Conservation (phyloP, 768 basidiomycete genomes). For the Mycena vitilis region DNA sequence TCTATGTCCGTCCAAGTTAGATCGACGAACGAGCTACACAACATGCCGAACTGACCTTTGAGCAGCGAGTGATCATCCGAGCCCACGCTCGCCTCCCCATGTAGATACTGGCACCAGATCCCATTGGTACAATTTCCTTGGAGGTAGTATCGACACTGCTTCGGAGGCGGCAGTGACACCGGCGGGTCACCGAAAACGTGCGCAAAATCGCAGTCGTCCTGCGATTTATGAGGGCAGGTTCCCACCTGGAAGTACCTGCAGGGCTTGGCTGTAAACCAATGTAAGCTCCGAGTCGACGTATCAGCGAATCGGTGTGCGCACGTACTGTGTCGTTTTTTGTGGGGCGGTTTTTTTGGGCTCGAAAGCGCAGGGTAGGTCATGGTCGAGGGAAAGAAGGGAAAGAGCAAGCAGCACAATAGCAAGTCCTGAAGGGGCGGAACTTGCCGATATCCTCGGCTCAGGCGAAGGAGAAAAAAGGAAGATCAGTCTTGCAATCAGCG, state of each 20-base stretch:
- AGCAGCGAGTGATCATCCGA: constrained; percentile 28
- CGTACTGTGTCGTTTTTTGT: constrained; percentile 38
- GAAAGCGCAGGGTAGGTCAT: constrained; percentile 22
- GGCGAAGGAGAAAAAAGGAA: constrained; percentile 16
- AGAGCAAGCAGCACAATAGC: constrained; percentile 21
- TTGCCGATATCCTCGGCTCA: constrained; percentile 21
- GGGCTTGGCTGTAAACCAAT: constrained; percentile 24
- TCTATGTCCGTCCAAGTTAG: constrained; percentile 2
- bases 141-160: constrained; percentile 32
- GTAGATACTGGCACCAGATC: constrained; percentile 35
- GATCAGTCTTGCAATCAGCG: neutral
- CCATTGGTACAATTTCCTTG: constrained; percentile 18
- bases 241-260: constrained; percentile 34
- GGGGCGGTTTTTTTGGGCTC: constrained; percentile 22
- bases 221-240: constrained; percentile 25
- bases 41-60: constrained; percentile 13
- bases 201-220: constrained; percentile 37
- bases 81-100: constrained; percentile 21
- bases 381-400: constrained; percentile 17
- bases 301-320: neutral
- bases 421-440: constrained; percentile 10
- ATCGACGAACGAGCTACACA: neutral
- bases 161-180: constrained; percentile 5
- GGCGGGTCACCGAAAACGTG: constrained; percentile 30
- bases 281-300: neutral